Percentiles rank a stretch among this genome's conserved stretches.
These are phyloP conservation scores for Schizosaccharomyces cryophilus DNA, from an alignment of 805 yeast species.

Conservation along the genomic window DNA sequence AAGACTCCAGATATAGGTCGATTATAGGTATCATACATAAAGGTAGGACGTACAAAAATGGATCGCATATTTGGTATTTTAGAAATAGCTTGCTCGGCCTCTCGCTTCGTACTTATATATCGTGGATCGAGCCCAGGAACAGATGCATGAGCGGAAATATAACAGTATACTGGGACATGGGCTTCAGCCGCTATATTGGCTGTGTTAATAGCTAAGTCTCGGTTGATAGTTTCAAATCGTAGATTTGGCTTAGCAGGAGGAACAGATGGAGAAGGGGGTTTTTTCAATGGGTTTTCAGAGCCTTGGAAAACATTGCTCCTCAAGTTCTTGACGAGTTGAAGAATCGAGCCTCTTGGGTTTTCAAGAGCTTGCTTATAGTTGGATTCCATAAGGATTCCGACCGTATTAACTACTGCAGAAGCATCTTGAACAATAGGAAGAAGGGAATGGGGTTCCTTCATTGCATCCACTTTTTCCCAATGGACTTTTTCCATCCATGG, in stretches of 20 bases:
- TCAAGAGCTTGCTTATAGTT: not conserved
- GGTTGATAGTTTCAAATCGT: not conserved
- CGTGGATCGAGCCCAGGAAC: not conserved
- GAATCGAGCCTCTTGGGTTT: not conserved
- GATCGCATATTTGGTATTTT: not conserved
- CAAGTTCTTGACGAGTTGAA: not conserved
- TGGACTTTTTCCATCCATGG: not conserved
- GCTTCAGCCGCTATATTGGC: not conserved
- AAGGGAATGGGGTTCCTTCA: not conserved
- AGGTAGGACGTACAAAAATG: slow-evolving; percentile 1
- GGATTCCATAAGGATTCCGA: slow-evolving; percentile 2
- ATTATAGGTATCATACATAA: not conserved
- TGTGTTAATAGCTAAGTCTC: not conserved
- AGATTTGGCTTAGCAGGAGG: not conserved
- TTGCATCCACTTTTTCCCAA: not conserved
- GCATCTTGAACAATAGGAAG: not conserved
- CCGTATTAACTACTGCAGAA: not conserved
- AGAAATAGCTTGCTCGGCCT: not conserved
- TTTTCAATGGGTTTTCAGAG: not conserved
- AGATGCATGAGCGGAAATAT: not conserved
- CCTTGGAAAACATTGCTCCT: not conserved
- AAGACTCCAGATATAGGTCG: not conserved
- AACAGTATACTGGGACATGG: not conserved
- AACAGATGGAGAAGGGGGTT: not conserved
- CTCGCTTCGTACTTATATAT: slow-evolving; percentile 1